phyloP scores from a whole-genome alignment of 2,329 filamentous ascomycete genomes.

The Emergomyces pasteurianus region DNA sequence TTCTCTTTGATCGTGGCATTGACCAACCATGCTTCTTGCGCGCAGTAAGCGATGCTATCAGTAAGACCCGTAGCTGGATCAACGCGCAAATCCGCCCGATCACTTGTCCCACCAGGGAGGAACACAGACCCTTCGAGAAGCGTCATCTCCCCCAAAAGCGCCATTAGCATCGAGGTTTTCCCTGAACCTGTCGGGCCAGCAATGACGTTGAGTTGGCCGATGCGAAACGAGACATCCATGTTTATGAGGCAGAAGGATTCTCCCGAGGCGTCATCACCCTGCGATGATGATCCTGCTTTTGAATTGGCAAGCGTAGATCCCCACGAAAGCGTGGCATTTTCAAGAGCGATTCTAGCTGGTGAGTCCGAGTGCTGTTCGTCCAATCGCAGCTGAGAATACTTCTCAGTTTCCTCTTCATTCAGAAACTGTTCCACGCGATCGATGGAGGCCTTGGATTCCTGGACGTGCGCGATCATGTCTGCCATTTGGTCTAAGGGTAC shows the following conservation, averaged over 20 bases:
- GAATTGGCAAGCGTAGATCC: constrained; percentile 46
- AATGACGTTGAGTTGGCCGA: constrained; percentile 84
- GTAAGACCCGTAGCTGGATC: constrained; percentile 77
- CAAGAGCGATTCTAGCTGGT: constrained; percentile 69
- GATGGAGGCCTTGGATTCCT: constrained; percentile 93
- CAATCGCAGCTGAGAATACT: constrained; percentile 72
- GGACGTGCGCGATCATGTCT: constrained; percentile 97
- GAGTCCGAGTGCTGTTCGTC: constrained; percentile 51
- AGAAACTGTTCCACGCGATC: constrained; percentile 94
- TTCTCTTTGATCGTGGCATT: constrained; percentile 95
- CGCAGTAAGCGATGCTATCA: constrained; percentile 90
- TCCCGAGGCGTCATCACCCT: constrained; percentile 50
- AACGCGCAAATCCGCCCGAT: constrained; percentile 65
- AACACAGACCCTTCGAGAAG: constrained; percentile 67
- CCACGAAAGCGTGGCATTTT: constrained; percentile 80
- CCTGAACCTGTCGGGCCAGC: constrained; percentile 87
- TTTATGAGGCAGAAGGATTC: constrained; percentile 75
- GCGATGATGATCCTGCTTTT: constrained; percentile 32
- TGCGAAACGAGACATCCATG: constrained; percentile 66
- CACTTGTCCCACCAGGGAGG: constrained; percentile 69
- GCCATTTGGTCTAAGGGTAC: constrained; percentile 91
- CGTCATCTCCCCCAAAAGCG: constrained; percentile 91
- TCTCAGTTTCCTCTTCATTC: constrained; percentile 87
- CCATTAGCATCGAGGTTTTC: constrained; percentile 94
- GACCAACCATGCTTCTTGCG: constrained; percentile 92